phyloP scores from a whole-genome alignment of 1,139 yeast genomes.

The Sugiyamaella japonica region DNA sequence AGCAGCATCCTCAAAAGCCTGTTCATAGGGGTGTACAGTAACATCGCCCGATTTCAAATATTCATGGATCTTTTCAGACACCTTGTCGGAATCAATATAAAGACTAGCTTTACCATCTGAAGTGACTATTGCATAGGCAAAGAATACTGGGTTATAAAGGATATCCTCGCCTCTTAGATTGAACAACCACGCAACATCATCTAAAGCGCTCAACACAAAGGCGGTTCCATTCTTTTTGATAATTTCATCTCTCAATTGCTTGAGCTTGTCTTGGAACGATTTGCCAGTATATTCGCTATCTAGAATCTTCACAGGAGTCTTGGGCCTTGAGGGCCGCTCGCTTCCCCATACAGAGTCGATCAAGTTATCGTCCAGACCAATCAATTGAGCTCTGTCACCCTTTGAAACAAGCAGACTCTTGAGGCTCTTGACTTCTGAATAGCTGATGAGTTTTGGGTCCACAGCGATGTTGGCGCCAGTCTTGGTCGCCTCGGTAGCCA shows the following conservation, averaged over 20 bases:
- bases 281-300: conserved; percentile 45
- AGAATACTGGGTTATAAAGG: conserved; percentile 88
- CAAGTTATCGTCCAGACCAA: conserved; percentile 67
- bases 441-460: conserved; percentile 71
- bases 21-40: conserved; percentile 39
- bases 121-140: conserved; percentile 71
- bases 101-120: conserved; percentile 52
- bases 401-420: conserved; percentile 37
- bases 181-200: conserved; percentile 91
- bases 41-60: conserved; percentile 35
- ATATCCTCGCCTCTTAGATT: conserved; percentile 86
- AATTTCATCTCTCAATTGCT: conserved; percentile 48
- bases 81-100: conserved; percentile 70
- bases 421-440: conserved; percentile 44
- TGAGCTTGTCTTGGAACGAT: conserved; percentile 46
- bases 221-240: conserved; percentile 46
- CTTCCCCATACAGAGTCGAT: conserved; percentile 73
- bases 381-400: conserved; percentile 47
- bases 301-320: conserved; percentile 36
- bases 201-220: conserved; percentile 70
- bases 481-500: conserved; percentile 43
- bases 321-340: conserved; percentile 43
- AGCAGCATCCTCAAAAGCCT: conserved; percentile 39
- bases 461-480: conserved; percentile 49
- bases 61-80: conserved; percentile 46